Conservation (phyloP, 139 green algal species). For the Pseudopediastrum boryanum region DNA sequence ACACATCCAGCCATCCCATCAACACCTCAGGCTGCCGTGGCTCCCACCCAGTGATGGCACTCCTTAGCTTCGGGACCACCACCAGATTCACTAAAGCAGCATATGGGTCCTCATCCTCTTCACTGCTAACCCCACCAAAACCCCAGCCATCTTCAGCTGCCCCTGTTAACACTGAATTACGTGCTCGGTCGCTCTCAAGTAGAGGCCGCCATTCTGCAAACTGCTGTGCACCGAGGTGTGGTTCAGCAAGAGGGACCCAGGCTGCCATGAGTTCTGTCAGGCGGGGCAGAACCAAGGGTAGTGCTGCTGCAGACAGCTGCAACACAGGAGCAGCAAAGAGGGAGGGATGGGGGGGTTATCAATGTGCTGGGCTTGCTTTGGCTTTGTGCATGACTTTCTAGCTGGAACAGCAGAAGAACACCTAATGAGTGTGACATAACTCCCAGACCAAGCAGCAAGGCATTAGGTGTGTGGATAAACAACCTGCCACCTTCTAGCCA, state of each 20-base stretch:
- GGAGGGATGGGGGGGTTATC: too few species aligned
- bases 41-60: slow-evolving; percentile 76
- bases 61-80: slow-evolving; percentile 81
- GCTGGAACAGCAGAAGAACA: too few species aligned
- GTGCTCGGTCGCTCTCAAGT: slow-evolving; percentile 57
- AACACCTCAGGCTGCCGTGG: slow-evolving; percentile 81
- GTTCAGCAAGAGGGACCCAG: slow-evolving; percentile 72
- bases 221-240: slow-evolving; percentile 41
- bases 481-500: too few species aligned
- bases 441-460: too few species aligned
- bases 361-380: too few species aligned
- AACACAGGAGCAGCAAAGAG: too few species aligned
- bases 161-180: slow-evolving; percentile 29
- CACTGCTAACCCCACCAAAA: slow-evolving; percentile 2
- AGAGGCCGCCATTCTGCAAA: slow-evolving; percentile 71
- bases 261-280: slow-evolving; percentile 44
- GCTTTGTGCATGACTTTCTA: too few species aligned
- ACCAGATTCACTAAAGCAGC: slow-evolving; percentile 69
- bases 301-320: too few species aligned
- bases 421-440: too few species aligned
- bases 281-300: slow-evolving; percentile 51
- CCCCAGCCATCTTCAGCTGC: neutral
- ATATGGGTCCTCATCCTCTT: slow-evolving; percentile 70
- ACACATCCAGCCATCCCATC: slow-evolving; percentile 85
- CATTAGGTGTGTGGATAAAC: too few species aligned